Base-by-base conservation (phyloP, 495 filamentous ascomycete species). In the Choiromyces venosus region DNA sequence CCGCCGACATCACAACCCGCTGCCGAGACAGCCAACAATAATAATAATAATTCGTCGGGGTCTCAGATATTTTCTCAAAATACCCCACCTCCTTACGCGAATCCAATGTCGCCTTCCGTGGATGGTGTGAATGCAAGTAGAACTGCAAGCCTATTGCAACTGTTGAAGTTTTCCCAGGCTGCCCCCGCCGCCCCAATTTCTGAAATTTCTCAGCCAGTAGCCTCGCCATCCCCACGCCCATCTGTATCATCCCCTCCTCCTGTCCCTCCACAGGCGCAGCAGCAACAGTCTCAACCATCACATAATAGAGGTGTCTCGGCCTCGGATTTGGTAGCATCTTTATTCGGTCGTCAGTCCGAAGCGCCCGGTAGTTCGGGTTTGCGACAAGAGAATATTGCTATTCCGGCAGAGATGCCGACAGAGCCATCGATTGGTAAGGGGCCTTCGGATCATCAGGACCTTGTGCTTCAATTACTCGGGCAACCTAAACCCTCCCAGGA, bases 101-200 rank as follows among this genome's bases (percentile, higher is more conserved):
- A 77, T 67, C 78, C 78, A 25, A 80, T 80, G 79, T 80, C 70
- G 66, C 82, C 73, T 66, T 69, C 70, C 71, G 74, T 74, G 68
- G 80, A 79, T 70, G 84, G 73, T 78, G 83, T 77, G 85, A 88
- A 70, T 83, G 87, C 69, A 86, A 92, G 39, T 80, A 88, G 85
- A 84, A 89, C 86, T 69, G 88, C 83, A 65, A 92, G 90, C 79
- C 83, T 99, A 75, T 86, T 99, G 80, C 95, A 91, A 79, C 87
- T 99, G 56, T 87, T 99, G 67, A 93, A 93, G 83, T 97, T 93
- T 83, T 92, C 88, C 77, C 87, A 91, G 68, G 85, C 88, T 33
- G 65, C 42, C 37, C 77, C 84, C 33, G 78, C 82, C 73, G 37
- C 83, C 25, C 71, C 81, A 33, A 75, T 76, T 65, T 73, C 82